Conservation (phyloP, 2,329 filamentous ascomycete genomes). For the Chrysoporthe deuterocubensis region DNA sequence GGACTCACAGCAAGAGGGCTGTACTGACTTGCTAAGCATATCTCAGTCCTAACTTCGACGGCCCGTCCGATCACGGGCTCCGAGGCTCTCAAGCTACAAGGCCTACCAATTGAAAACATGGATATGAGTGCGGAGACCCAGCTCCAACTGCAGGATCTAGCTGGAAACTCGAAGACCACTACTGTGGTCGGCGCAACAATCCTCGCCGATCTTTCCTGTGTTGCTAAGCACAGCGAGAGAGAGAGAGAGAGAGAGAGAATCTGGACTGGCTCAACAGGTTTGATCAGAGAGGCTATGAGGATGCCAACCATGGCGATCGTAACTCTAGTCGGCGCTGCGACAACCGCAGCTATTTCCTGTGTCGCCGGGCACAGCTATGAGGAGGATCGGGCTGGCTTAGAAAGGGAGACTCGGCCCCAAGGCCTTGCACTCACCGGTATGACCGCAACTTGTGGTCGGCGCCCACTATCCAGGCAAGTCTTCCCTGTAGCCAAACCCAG, state of each 20-base stretch:
- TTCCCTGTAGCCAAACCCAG: no score
- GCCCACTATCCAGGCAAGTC: no score
- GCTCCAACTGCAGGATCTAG: conserved; percentile 67
- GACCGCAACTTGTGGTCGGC: no score
- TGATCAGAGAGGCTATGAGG: background rate
- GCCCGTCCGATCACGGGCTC: conserved; percentile 64
- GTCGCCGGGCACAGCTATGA: no score
- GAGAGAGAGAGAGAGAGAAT: background rate
- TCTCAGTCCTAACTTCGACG: conserved; percentile 63
- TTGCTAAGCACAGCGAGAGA: conserved; percentile 1
- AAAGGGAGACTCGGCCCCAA: no score
- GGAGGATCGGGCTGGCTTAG: no score
- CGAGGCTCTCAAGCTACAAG: conserved; percentile 69
- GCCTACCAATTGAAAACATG: conserved; percentile 66
- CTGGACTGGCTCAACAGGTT: conserved; percentile 15
- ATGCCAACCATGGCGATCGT: background rate
- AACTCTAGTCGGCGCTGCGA: conserved; percentile 4
- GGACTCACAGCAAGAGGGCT: no score
- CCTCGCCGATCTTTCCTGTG: conserved; percentile 53
- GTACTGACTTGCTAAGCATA: conserved; percentile 23
- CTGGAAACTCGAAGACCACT: conserved; percentile 79
- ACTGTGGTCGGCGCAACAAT: conserved; percentile 71
- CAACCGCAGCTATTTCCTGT: no score
- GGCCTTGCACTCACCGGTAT: no score
- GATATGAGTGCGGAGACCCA: conserved; percentile 67